Conservation (phyloP, 352 stramenopile species). For the Globisporangium takayamanum region DNA sequence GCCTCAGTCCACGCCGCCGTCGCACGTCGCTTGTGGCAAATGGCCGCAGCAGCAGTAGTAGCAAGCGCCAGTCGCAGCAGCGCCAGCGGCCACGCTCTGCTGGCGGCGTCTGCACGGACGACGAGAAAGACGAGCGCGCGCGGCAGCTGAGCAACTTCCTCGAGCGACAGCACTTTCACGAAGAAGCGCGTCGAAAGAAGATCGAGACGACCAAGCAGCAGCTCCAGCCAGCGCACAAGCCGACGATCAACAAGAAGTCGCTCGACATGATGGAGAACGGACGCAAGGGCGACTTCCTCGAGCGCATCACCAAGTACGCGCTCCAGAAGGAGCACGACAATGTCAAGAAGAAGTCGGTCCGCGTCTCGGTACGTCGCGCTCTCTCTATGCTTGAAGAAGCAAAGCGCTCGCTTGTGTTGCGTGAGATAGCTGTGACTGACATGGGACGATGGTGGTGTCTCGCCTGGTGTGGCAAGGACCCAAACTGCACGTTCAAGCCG, state of each 20-base stretch:
- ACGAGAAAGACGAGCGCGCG: slow-evolving; percentile 42
- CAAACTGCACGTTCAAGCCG: slow-evolving; percentile 80
- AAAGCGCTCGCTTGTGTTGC: too few relatives aligned
- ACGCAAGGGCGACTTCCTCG: slow-evolving; percentile 74
- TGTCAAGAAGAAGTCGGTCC: slow-evolving; percentile 69
- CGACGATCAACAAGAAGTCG: slow-evolving; percentile 79
- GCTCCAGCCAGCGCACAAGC: slow-evolving; percentile 47
- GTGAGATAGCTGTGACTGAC: background rate
- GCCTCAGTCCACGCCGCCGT: slow-evolving; percentile 9
- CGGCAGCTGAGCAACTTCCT: slow-evolving; percentile 64
- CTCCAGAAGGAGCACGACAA: slow-evolving; percentile 74
- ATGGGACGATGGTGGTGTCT: background rate
- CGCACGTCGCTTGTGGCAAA: slow-evolving; percentile 6
- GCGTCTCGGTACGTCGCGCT: slow-evolving; percentile 32
- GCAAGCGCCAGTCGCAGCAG: slow-evolving; percentile 3
- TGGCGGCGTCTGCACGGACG: slow-evolving; percentile 28
- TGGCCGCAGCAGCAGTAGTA: background rate
- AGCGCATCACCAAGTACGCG: slow-evolving; percentile 69
- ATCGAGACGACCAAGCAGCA: slow-evolving; percentile 62
- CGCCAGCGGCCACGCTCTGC: slow-evolving; percentile 48
- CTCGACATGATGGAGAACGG: slow-evolving; percentile 75
- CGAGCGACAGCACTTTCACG: slow-evolving; percentile 66
- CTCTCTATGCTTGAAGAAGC: background rate
- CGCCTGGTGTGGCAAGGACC: slow-evolving; percentile 31
- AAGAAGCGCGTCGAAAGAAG: slow-evolving; percentile 56